A percentile compares a stretch with the other conserved stretches of the same genome.
phyloP scores from a whole-genome alignment of 1,284 basidiomycete genomes.

The Irpex sp. region DNA sequence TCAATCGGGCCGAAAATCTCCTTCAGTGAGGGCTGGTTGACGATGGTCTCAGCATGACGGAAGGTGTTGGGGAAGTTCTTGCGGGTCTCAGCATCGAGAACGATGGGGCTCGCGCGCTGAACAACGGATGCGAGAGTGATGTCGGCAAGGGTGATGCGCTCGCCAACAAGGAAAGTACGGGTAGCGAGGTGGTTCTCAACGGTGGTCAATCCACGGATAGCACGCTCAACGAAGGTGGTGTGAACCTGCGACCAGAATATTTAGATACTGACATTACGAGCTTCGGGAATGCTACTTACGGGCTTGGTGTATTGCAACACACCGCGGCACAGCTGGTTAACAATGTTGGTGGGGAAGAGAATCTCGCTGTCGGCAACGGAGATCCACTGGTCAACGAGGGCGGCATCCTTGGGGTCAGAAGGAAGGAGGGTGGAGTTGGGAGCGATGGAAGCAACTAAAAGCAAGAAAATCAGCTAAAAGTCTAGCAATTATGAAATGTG shows the following conservation, averaged over 20 bases:
- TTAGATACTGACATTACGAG: background rate
- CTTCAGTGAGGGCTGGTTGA: constrained; percentile 78
- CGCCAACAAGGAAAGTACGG: constrained; percentile 89
- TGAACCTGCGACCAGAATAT: constrained; percentile 46
- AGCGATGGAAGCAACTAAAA: constrained; percentile 71
- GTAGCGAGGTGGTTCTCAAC: constrained; percentile 75
- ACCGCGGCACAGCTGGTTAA: constrained; percentile 33
- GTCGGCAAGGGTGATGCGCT: constrained; percentile 94
- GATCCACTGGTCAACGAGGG: constrained; percentile 67
- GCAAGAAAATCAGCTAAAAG: constrained; percentile 15
- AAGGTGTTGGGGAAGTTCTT: constrained; percentile 73
- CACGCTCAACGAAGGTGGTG: constrained; percentile 46
- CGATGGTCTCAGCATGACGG: constrained; percentile 82
- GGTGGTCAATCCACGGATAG: constrained; percentile 53
- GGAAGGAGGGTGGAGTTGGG: constrained; percentile 68
- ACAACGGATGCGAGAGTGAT: constrained; percentile 65
- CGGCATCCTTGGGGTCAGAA: constrained; percentile 48
- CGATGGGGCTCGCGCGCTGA: constrained; percentile 42
- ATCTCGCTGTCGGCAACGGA: constrained; percentile 63
- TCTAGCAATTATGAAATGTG: background rate
- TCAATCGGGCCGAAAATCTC: constrained; percentile 58
- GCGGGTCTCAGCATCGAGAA: constrained; percentile 65
- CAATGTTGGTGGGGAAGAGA: constrained; percentile 22
- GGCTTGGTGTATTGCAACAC: constrained; percentile 66
- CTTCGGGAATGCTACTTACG: constrained; percentile 33